phyloP scores from a whole-genome alignment of 208 protist species.

The Porcisia deanei region DNA sequence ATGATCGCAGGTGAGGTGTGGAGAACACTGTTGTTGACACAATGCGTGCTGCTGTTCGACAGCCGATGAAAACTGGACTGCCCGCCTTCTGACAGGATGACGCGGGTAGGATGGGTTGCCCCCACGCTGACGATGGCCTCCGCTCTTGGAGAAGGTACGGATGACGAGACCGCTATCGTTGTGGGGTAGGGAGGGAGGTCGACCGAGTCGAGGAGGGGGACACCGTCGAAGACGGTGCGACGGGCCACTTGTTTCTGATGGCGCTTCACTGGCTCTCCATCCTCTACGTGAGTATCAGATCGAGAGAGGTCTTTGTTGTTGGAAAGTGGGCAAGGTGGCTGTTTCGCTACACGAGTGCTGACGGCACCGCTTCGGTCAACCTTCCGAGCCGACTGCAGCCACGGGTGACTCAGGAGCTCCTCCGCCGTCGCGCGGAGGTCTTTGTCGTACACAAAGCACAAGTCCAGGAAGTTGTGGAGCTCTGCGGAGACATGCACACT shows the following conservation, averaged over 20 bases:
- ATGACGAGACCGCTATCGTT: not conserved
- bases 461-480: constrained; percentile 66
- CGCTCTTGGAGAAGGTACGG: not conserved
- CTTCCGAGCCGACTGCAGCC: constrained; percentile 32
- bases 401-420: constrained; percentile 71
- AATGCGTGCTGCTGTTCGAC: constrained; percentile 5
- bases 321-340: not conserved
- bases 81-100: not conserved
- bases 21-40: constrained; percentile 7
- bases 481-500: constrained; percentile 37
- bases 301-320: not conserved
- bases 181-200: constrained; percentile 27
- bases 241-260: not conserved
- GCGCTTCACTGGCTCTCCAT: constrained; percentile 2
- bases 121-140: constrained; percentile 4
- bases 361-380: not conserved
- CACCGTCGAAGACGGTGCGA: constrained; percentile 31
- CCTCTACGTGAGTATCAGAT: not conserved
- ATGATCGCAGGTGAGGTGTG: constrained; percentile 3
- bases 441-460: constrained; percentile 77
- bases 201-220: constrained; percentile 27
- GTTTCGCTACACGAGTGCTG: not conserved
- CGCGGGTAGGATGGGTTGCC: not conserved
- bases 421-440: constrained; percentile 55
- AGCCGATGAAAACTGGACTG: constrained; percentile 5